Evolutionary conservation across 208 protist genomes (phyloP), one percentile per base, ranked within the genome.

Genomic region (Naegleria gruberi): DNA sequence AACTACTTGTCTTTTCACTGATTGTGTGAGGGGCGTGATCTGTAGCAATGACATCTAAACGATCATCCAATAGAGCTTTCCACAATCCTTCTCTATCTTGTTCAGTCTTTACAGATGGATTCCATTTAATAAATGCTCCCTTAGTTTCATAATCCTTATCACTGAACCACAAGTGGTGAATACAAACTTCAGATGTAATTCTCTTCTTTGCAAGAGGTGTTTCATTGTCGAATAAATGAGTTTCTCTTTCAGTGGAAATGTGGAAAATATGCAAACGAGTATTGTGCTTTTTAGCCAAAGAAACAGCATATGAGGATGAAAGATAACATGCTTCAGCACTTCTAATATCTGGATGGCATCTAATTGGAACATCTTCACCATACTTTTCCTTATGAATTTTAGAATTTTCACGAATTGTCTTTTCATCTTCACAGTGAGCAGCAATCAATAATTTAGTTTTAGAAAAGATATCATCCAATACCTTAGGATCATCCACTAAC

Each of bases 11-110:
- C 93, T 98, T 98, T 91, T 98, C 97, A 34, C 90, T 92, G 7
- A 94, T 77, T 6, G 95, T 96, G 92, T 98, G 97, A 73, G 97
- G 97, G 5, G 97, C 97, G 93, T 98, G 97, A 91, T 98, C 97
- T 43, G 97, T 98, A 87, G 93, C 96, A 87, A 98, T 94, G 94
- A 96, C 97, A 91, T 98, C 97, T 26, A 98, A 93, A 17, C 94
- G 95, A 51, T 97, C 96, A 73, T 96, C 94, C 6, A 96, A 90
- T 34, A 98, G 84, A 37, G 95, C 96, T 1, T 92, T 94, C 96
- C 96, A 98, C 7, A 98, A 94, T 74, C 93, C 93, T 89, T 98
- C 94, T 87, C 92, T 90, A 93, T 98, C 94, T 47, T 87, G 77
- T 46, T 65, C 83, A 7, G 94, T 94, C 7, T 96, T 96, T 37